These are phyloP conservation scores for Suillus americanus DNA, from an alignment of 768 basidiomycete species.

Conservation along the genomic window DNA sequence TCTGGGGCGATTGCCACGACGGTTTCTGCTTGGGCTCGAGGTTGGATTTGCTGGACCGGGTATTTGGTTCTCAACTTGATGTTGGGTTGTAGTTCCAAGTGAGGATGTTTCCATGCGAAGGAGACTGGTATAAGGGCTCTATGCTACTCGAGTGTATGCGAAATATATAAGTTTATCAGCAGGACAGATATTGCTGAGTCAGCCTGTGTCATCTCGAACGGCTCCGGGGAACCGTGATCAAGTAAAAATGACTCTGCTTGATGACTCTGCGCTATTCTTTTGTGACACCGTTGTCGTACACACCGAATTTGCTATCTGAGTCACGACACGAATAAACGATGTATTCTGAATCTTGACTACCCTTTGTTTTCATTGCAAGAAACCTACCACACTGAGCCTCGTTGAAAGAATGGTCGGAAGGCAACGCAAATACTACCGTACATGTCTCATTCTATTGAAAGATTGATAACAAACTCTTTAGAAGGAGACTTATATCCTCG, in stretches of 20 bases:
- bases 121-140: neutral
- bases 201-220: neutral
- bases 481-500: too few relatives aligned
- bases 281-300: too few relatives aligned
- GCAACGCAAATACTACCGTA: too few relatives aligned
- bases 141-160: neutral
- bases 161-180: neutral
- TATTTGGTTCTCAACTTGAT: neutral
- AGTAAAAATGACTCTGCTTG: neutral
- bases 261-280: neutral
- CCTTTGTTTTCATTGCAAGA: neutral
- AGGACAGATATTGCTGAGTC: neutral
- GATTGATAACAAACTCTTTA: too few relatives aligned
- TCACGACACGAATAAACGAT: neutral
- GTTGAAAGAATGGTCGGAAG: neutral
- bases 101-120: conserved; percentile 2
- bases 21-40: neutral
- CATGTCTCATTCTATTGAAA: too few relatives aligned
- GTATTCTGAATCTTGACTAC: neutral
- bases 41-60: neutral
- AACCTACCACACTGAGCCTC: neutral
- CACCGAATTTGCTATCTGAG: too few relatives aligned
- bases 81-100: neutral
- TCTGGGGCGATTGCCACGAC: neutral
- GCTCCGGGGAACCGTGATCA: neutral